A percentile compares a stretch with the other conserved stretches of the same genome.
Conservation (phyloP, 2,329 filamentous ascomycete species). For the Didymella pinodella region DNA sequence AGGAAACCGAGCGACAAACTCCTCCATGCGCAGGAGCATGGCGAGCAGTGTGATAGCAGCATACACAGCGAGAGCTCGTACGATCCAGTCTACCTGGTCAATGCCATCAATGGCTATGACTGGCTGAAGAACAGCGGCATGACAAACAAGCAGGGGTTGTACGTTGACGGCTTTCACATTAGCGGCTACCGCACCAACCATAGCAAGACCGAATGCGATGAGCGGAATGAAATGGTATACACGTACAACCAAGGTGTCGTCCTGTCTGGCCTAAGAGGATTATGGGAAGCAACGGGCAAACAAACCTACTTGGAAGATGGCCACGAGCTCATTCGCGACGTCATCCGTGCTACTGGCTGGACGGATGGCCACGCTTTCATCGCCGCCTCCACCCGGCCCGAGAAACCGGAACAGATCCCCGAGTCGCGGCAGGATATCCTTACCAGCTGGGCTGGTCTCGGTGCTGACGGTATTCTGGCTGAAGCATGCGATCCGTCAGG, state of each 20-base stretch:
- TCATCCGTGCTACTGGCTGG: conserved; percentile 83
- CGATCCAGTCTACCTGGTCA: conserved; percentile 72
- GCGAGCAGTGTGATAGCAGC: conserved; percentile 22
- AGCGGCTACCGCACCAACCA: conserved; percentile 64
- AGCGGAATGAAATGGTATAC: conserved; percentile 87
- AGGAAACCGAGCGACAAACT: conserved; percentile 11
- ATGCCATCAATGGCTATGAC: conserved; percentile 78
- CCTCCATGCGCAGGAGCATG: conserved; percentile 10
- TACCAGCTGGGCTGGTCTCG: conserved; percentile 73
- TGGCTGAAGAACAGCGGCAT: conserved; percentile 85
- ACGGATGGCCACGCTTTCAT: conserved; percentile 35
- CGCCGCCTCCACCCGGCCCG: conserved; percentile 5
- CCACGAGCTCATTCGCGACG: conserved; percentile 75
- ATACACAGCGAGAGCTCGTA: conserved; percentile 34
- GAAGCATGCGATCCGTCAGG: conserved; percentile 80
- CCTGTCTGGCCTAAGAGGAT: conserved; percentile 78
- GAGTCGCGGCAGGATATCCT: conserved; percentile 4
- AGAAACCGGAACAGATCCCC: conserved; percentile 16
- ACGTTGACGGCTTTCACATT: conserved; percentile 89
- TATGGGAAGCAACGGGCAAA: conserved; percentile 82
- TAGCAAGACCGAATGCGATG: conserved; percentile 76
- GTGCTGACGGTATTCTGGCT: conserved; percentile 80
- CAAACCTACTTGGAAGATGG: conserved; percentile 77
- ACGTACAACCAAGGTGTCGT: conserved; percentile 96
- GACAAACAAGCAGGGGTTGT: conserved; percentile 77